These are phyloP conservation scores for Calonectria pteridis DNA, from an alignment of 2,329 filamentous ascomycete species.

Conservation along the genomic window DNA sequence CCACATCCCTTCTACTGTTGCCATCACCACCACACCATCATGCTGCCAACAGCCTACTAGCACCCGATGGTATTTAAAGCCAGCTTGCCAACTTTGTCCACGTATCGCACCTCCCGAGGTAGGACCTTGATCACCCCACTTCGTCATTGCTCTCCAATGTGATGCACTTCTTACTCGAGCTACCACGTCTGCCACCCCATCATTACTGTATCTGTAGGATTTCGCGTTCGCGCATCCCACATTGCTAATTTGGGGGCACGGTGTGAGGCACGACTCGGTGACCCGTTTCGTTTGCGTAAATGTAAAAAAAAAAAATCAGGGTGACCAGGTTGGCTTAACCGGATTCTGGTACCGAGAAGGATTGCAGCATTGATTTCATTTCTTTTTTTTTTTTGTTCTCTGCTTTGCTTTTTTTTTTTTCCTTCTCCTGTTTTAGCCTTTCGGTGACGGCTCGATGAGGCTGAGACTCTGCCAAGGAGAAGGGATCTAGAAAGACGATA, in stretches of 20 bases:
- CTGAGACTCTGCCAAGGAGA: constrained; percentile 1
- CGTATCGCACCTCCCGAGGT: constrained; percentile 1
- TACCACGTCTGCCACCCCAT: background rate
- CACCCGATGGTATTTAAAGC: background rate
- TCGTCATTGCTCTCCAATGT: background rate
- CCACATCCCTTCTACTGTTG: background rate
- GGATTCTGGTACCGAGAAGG: background rate
- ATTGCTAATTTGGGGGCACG: background rate
- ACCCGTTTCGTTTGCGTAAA: background rate
- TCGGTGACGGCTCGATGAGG: constrained; percentile 32
- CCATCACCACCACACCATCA: constrained; percentile 19
- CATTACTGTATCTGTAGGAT: constrained; percentile 1
- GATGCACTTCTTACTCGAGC: background rate
- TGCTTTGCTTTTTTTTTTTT: background rate
- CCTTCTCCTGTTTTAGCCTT: background rate
- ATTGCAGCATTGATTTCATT: background rate
- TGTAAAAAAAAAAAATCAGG: background rate
- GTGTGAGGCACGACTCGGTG: background rate
- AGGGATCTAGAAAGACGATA: background rate
- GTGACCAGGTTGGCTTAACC: background rate
- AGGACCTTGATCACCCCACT: constrained; percentile 12
- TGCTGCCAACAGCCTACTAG: constrained; percentile 1
- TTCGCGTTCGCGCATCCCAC: constrained; percentile 1
- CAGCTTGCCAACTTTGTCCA: background rate
- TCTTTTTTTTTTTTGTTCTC: background rate